Evolutionary conservation across 305 asterid species (phyloP).

Genomic region (Solanum aculeatissimum): DNA sequence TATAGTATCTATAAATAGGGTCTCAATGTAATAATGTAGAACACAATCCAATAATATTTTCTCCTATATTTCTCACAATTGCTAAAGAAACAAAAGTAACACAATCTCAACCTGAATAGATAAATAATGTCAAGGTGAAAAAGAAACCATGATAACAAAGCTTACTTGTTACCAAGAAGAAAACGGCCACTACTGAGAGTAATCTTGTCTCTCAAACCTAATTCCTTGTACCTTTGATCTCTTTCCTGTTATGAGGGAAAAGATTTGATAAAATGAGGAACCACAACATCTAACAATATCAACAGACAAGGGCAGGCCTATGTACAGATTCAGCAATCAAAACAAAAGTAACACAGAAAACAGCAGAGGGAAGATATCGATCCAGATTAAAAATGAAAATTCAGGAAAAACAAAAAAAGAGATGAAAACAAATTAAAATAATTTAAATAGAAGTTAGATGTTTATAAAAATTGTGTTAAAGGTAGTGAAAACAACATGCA

Average conservation of each 20-base stretch:
- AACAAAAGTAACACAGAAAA: not conserved
- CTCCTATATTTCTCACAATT: no score
- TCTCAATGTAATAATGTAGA: no score
- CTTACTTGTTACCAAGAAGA: constrained; percentile 96
- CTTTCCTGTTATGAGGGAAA: constrained; percentile 47
- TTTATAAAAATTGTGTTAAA: not conserved
- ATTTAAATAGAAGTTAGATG: not conserved
- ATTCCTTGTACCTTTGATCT: constrained; percentile 97
- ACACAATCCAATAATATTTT: no score
- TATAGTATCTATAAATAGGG: no score
- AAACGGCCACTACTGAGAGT: constrained; percentile 98
- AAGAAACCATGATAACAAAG: constrained; percentile 10
- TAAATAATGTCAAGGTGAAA: not conserved
- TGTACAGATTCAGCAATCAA: not conserved
- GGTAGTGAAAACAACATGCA: not conserved
- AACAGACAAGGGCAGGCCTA: not conserved
- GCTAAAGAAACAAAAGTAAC: not conserved
- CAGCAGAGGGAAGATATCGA: not conserved
- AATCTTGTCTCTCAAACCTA: constrained; percentile 94
- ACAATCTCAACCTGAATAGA: not conserved
- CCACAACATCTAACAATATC: not conserved
- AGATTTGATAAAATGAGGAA: constrained; percentile 2
- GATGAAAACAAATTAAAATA: not conserved
- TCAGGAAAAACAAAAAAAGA: not conserved
- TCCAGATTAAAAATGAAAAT: not conserved